Evolutionary conservation across 2,329 filamentous ascomycete species (phyloP), one percentile per base, ranked within the genome.

Genomic region (Nothophoma quercina): DNA sequence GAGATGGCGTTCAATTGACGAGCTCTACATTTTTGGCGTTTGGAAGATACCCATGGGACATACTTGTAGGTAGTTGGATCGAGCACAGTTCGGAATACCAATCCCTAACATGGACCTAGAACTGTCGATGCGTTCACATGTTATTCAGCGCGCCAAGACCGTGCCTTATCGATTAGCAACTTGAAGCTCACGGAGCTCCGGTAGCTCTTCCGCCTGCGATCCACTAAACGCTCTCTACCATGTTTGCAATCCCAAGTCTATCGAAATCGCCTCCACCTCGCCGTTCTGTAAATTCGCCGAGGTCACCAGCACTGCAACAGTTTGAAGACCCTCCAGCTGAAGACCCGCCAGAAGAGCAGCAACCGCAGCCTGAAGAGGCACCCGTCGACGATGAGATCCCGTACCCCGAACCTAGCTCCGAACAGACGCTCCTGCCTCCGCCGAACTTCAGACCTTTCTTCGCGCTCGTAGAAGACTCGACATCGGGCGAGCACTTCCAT

Each of bases 401-500:
- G 8, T 73, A 73, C 42, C 66, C 63, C 7, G 71, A 74, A 57
- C 67, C 69, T 30, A 59, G 42, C 49, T 69, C 70, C 25, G 65
- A 69, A 41, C 68, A 70, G 29, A 66, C 65, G 5, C 69, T 77
- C 10, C 66, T 72, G 23, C 76, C 73, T n/a, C 76, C 74, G 2
- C 69, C 75, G 55, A 77, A 72, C 77, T 93, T 96, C 73, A 82
- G 86, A 35, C 90, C 91, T 2, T 88, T 96, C 78, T 97, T 96
- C 79, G 89, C 91, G 1, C 80, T 97, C 33, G 81, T 98, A 59
- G 86, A 90, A 68, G 92, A 96, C 73, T 77, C 83, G 9, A 83
- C 85, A n/a, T 87, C 85, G 7, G 83, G 85, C 64, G 85, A 90
- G 36, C 89, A 91, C 56, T 83, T 91, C 65, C 93, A 98, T 71